These are phyloP conservation scores for Coix lacrymajobi DNA, from an alignment of 176 grass and related monocot species.

Conservation along the genomic window DNA sequence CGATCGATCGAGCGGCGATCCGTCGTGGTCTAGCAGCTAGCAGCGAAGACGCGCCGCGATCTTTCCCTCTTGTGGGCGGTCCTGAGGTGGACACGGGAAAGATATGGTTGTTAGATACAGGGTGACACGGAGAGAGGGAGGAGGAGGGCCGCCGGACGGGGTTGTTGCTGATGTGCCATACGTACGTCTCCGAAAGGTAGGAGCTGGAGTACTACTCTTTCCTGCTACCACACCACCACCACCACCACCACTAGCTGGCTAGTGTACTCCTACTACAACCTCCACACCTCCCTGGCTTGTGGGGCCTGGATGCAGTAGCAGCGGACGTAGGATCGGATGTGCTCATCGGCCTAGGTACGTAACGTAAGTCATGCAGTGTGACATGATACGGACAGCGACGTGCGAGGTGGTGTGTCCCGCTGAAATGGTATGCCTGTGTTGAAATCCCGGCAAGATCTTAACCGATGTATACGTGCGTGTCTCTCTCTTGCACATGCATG, in stretches of 20 bases:
- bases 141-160: no score
- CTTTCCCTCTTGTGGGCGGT: background rate
- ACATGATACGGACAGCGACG: background rate
- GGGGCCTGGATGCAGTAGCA: background rate
- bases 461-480: background rate
- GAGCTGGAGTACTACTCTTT: background rate
- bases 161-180: background rate
- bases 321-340: background rate
- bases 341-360: background rate
- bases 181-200: background rate
- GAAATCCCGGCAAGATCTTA: slow-evolving; percentile 21
- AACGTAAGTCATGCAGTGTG: background rate
- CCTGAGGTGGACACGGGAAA: background rate
- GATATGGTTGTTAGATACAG: slow-evolving; percentile 50
- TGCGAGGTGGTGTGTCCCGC: background rate
- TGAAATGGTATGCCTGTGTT: background rate
- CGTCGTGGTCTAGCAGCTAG: background rate
- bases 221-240: background rate
- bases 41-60: background rate
- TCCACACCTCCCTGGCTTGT: no score
- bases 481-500: background rate
- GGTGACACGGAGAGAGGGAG: slow-evolving; percentile 1
- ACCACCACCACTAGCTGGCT: no score
- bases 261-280: no score
- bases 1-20: background rate